phyloP scores from a whole-genome alignment of 2,329 filamentous ascomycete genomes.

The Albifimbria verrucaria region DNA sequence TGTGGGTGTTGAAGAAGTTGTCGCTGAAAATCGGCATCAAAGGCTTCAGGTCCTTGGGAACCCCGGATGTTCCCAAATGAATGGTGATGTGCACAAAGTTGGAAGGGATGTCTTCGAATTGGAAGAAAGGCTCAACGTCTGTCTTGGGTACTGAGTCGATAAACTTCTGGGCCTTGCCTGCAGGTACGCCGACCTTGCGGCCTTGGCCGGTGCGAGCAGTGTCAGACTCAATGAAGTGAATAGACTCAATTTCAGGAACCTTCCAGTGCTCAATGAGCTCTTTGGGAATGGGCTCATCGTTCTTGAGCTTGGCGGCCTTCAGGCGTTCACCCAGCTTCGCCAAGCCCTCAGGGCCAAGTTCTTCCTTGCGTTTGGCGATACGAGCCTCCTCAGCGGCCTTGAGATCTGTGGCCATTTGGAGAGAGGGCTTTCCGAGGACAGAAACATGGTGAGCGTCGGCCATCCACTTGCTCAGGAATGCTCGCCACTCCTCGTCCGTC shows the following conservation, averaged over 20 bases:
- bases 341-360: slow-evolving; percentile 79
- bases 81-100: slow-evolving; percentile 87
- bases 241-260: slow-evolving; percentile 83
- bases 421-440: slow-evolving; percentile 82
- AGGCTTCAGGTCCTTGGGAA: slow-evolving; percentile 81
- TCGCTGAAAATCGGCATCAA: slow-evolving; percentile 80
- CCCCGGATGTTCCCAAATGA: slow-evolving; percentile 71
- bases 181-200: slow-evolving; percentile 61
- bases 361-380: slow-evolving; percentile 72
- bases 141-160: slow-evolving; percentile 65
- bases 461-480: slow-evolving; percentile 80
- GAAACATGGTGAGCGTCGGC: slow-evolving; percentile 83
- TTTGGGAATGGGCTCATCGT: slow-evolving; percentile 80
- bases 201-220: slow-evolving; percentile 82
- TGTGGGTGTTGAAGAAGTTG: slow-evolving; percentile 92
- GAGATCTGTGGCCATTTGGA: slow-evolving; percentile 72
- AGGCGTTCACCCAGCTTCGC: slow-evolving; percentile 71
- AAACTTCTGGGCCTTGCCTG: slow-evolving; percentile 69
- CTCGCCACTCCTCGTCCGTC: slow-evolving; percentile 80
- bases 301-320: slow-evolving; percentile 80
- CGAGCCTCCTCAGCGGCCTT: slow-evolving; percentile 79
- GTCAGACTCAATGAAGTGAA: slow-evolving; percentile 87
- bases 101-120: slow-evolving; percentile 91
- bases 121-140: slow-evolving; percentile 77
- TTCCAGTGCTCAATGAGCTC: slow-evolving; percentile 77